phyloP scores from a whole-genome alignment of 2,329 filamentous ascomycete species.

The Diaporthe longicolla region DNA sequence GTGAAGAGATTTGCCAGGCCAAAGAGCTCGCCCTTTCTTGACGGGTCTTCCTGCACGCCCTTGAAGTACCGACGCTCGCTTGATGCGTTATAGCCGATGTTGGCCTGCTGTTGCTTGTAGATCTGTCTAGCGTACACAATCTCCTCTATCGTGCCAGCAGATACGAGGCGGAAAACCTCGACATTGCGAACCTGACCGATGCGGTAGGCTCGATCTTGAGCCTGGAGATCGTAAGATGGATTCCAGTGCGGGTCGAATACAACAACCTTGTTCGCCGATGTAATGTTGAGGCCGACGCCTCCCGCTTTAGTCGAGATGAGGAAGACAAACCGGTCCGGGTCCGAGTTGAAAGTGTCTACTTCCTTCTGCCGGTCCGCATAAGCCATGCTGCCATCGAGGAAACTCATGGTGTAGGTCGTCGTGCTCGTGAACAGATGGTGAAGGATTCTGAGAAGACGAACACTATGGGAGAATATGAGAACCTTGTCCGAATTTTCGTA shows the following conservation, averaged over 20 bases:
- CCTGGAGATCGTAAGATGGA: constrained; percentile 92
- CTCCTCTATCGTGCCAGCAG: constrained; percentile 93
- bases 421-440: constrained; percentile 85
- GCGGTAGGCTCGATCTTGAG: constrained; percentile 94
- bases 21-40: constrained; percentile 93
- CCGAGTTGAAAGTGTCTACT: constrained; percentile 93
- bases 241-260: constrained; percentile 99
- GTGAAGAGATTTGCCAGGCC: constrained; percentile 89
- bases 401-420: constrained; percentile 91
- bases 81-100: constrained; percentile 95
- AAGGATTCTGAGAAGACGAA: constrained; percentile 86
- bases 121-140: constrained; percentile 97
- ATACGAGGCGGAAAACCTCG: constrained; percentile 93
- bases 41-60: constrained; percentile 87
- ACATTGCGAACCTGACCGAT: constrained; percentile 95
- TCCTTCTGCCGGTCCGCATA: constrained; percentile 86
- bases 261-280: constrained; percentile 97
- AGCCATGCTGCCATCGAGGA: constrained; percentile 86
- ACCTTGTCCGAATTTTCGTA: constrained; percentile 92
- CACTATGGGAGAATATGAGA: constrained; percentile 93
- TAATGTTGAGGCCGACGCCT: constrained; percentile 95
- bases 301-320: constrained; percentile 95
- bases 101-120: constrained; percentile 99
- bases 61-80: constrained; percentile 95
- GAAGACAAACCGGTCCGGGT: constrained; percentile 91